Evolutionary conservation across 306 rosid species (phyloP).

Genomic region (Cucurbita ficifolia): DNA sequence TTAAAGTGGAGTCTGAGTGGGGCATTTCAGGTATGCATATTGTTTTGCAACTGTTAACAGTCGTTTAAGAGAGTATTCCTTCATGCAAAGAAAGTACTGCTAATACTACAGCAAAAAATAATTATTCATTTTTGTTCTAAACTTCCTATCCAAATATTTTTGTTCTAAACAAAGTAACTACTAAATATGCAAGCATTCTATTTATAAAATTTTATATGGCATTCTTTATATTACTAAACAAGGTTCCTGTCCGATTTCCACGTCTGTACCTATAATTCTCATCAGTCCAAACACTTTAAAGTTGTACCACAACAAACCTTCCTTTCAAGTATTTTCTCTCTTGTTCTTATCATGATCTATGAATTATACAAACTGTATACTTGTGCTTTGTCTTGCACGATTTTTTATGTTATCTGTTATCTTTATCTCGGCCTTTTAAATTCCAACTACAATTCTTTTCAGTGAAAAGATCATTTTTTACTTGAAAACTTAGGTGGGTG

Average conservation of each 20-base stretch:
- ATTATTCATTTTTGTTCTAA: background rate
- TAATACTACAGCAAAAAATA: background rate
- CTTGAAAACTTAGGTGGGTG: background rate
- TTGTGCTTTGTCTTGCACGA: no score
- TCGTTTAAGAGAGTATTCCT: background rate
- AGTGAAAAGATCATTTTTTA: background rate
- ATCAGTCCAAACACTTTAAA: background rate
- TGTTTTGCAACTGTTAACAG: background rate
- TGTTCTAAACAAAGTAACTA: background rate
- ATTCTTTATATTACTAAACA: background rate
- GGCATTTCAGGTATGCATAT: conserved; percentile 54
- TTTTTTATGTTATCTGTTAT: background rate
- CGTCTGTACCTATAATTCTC: background rate
- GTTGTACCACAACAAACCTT: background rate
- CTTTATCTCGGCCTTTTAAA: background rate
- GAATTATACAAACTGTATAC: background rate
- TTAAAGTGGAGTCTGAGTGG: conserved; percentile 75
- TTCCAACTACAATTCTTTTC: background rate
- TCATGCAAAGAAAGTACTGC: background rate
- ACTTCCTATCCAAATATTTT: background rate
- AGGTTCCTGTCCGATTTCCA: background rate
- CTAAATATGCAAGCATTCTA: background rate
- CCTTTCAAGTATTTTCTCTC: background rate
- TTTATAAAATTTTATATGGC: background rate
- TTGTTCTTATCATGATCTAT: background rate